Conservation (phyloP, 2,329 filamentous ascomycete species). For the Pseudogymnoascus sp. region DNA sequence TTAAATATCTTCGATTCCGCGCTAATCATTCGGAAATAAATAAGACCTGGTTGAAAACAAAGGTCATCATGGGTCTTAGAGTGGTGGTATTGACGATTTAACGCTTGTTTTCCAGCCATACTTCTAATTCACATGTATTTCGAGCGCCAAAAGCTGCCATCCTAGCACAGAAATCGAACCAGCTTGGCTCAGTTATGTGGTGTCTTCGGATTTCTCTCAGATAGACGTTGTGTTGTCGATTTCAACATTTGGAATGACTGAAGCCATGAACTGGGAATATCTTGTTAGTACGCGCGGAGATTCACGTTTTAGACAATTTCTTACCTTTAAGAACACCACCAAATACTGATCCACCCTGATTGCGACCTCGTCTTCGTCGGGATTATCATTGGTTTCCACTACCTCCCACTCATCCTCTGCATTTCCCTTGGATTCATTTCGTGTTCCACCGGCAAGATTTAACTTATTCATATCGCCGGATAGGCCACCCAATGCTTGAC, state of each 20-base stretch:
- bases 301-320: background rate
- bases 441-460: constrained; percentile 40
- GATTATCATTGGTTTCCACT: constrained; percentile 49
- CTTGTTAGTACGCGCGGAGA: background rate
- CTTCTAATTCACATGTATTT: background rate
- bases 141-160: background rate
- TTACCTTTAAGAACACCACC: constrained; percentile 75
- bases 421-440: constrained; percentile 28
- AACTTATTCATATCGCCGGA: constrained; percentile 68
- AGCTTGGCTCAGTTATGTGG: background rate
- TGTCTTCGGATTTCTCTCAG: background rate
- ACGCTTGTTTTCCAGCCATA: background rate
- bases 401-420: constrained; percentile 59
- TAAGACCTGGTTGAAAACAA: background rate
- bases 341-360: constrained; percentile 82
- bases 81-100: background rate
- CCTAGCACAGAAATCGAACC: background rate
- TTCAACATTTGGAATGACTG: background rate
- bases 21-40: background rate
- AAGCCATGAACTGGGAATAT: background rate
- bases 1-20: background rate
- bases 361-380: constrained; percentile 66
- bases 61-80: background rate
- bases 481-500: constrained; percentile 58
- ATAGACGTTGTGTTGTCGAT: background rate